These are phyloP conservation scores for Leccinellum luteum DNA, from an alignment of 768 basidiomycete species.

Conservation along the genomic window DNA sequence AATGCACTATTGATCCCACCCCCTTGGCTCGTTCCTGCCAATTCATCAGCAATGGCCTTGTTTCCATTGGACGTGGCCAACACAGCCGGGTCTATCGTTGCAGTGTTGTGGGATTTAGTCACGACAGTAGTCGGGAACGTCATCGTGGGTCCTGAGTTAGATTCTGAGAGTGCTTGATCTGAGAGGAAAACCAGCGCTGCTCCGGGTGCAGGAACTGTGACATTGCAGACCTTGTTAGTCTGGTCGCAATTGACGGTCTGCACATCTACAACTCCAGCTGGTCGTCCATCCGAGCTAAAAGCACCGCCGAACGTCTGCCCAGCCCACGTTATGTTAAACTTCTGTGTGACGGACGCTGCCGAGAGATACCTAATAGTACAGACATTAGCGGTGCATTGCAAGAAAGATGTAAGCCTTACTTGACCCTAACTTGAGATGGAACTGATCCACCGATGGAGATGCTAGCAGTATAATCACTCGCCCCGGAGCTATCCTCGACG, in stretches of 20 bases:
- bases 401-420: constrained; percentile 34
- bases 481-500: constrained; percentile 57
- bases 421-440: constrained; percentile 51
- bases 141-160: constrained; percentile 31
- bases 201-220: constrained; percentile 67
- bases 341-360: constrained; percentile 56
- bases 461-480: constrained; percentile 49
- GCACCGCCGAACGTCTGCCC: constrained; percentile 66
- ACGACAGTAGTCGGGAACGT: constrained; percentile 57
- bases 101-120: constrained; percentile 39
- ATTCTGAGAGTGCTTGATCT: constrained; percentile 36
- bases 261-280: constrained; percentile 52
- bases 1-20: neutral
- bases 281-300: constrained; percentile 67
- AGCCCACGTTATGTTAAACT: constrained; percentile 73
- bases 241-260: constrained; percentile 60
- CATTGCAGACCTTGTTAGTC: constrained; percentile 48
- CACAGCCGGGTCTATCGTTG: constrained; percentile 50
- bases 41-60: constrained; percentile 27
- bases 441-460: constrained; percentile 47
- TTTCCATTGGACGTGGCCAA: constrained; percentile 68
- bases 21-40: constrained; percentile 11
- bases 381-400: neutral
- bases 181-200: constrained; percentile 75
- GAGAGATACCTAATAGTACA: constrained; percentile 50